Conservation (phyloP, 192 early-diverging fungal species). For the Mortierella antarctica region DNA sequence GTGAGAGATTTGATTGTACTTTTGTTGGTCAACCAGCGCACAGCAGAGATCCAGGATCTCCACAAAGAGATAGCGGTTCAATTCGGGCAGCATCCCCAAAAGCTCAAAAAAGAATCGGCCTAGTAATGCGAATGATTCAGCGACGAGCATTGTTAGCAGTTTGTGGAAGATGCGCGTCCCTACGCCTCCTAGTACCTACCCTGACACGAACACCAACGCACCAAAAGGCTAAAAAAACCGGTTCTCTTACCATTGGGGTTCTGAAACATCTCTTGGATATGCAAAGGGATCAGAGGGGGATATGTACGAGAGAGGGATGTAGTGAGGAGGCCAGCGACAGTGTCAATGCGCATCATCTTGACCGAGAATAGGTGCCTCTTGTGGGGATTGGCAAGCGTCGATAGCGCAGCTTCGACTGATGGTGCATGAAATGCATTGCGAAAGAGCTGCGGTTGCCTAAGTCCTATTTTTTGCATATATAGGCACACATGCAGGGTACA, state of each 20-base stretch:
- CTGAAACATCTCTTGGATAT: conserved; percentile 51
- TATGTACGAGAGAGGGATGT: conserved; percentile 46
- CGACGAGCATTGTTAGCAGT: too few relatives aligned
- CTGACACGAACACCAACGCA: neutral
- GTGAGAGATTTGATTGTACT: conserved; percentile 37
- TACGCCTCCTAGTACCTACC: too few relatives aligned
- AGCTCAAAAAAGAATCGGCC: conserved; percentile 50
- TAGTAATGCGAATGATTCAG: neutral
- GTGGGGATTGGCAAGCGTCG: conserved; percentile 33
- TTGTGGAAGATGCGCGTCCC: too few relatives aligned
- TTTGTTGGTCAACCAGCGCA: conserved; percentile 37
- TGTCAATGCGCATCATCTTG: conserved; percentile 53
- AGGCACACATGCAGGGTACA: neutral
- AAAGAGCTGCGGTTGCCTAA: conserved; percentile 43
- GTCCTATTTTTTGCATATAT: conserved; percentile 12
- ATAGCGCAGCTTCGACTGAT: conserved; percentile 36
- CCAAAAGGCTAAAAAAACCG: neutral
- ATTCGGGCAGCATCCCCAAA: conserved; percentile 43
- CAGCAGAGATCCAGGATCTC: conserved; percentile 51
- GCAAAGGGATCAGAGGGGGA: conserved; percentile 41
- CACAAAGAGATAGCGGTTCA: conserved; percentile 47
- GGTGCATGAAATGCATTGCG: conserved; percentile 37
- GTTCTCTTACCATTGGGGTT: conserved; percentile 42
- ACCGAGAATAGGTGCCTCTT: conserved; percentile 36
- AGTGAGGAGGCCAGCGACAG: conserved; percentile 40